Evolutionary conservation across 495 filamentous ascomycete species (phyloP).

Genomic region (Cetradonia linearis): DNA sequence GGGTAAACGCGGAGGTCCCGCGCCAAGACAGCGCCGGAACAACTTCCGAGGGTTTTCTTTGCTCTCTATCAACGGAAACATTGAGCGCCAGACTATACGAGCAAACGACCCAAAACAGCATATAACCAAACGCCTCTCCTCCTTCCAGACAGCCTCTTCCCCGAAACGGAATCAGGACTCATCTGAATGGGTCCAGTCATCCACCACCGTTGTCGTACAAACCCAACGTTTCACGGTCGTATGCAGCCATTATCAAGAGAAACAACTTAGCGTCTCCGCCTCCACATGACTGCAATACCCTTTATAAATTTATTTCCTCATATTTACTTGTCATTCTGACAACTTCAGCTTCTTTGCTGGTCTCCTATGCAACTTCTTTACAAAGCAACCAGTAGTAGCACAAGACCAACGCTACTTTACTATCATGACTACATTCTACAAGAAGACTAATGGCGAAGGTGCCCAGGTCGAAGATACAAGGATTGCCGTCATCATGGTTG

Average conservation of each 20-base stretch:
- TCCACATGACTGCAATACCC: background rate
- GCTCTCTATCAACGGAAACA: background rate
- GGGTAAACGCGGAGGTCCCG: conserved; percentile 1
- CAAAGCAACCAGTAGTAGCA: conserved; percentile 5
- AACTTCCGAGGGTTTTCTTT: background rate
- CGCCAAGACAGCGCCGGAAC: background rate
- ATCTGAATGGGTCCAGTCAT: conserved; percentile 1
- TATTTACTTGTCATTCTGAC: background rate
- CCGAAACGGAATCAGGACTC: background rate
- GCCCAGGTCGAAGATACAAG: conserved; percentile 85
- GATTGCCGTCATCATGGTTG: conserved; percentile 99
- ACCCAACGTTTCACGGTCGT: background rate
- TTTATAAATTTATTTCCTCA: background rate
- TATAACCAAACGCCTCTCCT: background rate
- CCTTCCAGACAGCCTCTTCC: background rate
- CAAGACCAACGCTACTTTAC: conserved; percentile 4
- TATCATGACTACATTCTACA: conserved; percentile 25
- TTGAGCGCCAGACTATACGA: background rate
- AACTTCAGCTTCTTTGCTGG: background rate
- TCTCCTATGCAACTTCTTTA: background rate
- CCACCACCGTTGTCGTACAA: background rate
- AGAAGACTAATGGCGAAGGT: conserved; percentile 40
- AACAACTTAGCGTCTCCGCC: background rate
- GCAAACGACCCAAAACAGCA: background rate
- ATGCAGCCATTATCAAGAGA: conserved; percentile 2